Evolutionary conservation across 2,329 filamentous ascomycete genomes (phyloP), one percentile per base, ranked within the genome.

Genomic region (Penicillium sp.): DNA sequence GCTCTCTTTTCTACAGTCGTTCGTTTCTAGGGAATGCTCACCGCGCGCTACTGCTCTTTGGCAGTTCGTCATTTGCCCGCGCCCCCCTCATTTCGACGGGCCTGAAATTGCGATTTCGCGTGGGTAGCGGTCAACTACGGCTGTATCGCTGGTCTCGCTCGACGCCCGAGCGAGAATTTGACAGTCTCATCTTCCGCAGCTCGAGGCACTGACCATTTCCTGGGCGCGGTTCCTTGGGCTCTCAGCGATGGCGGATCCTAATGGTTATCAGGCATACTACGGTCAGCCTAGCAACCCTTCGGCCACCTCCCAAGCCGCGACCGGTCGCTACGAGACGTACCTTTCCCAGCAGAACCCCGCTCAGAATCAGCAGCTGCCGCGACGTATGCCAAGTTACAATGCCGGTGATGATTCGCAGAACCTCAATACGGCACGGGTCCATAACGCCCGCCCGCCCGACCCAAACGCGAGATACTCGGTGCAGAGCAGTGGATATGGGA

Each of bases 351-450:
- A 76, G 63, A 71, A 58, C 42, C 57, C 76, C 52, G 77, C 76
- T 59, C 77, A 78, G 58, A 75, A 70, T 55, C 74, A 76, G 52
- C 73, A 74, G 59, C 69, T 76, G 47, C 73, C 80, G 63, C 78
- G 78, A 60, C 83, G 90, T 65, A 84, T 86, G 64, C 84, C 86
- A 51, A 94, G 89, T 79, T 92, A 91, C 79, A 88, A 92, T 74
- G 86, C 83, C 66, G 90, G 89, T 64, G 91, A 95, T 74, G 90
- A 94, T 73, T 80, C 82, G 50, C 77, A 79, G 51, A 85, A 87
- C 57, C 77, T 79, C 58, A 75, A 78, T 59, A 57, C 71, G 10
- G 54, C 70, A 10, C 66, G 67, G 45, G 66, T 66, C 34, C 65
- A 69, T 48, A 66, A 67, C 42, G 41, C 69, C 15, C 69, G 69